Conservation (phyloP, 441 rosid species). For the Melastoma candidum region DNA sequence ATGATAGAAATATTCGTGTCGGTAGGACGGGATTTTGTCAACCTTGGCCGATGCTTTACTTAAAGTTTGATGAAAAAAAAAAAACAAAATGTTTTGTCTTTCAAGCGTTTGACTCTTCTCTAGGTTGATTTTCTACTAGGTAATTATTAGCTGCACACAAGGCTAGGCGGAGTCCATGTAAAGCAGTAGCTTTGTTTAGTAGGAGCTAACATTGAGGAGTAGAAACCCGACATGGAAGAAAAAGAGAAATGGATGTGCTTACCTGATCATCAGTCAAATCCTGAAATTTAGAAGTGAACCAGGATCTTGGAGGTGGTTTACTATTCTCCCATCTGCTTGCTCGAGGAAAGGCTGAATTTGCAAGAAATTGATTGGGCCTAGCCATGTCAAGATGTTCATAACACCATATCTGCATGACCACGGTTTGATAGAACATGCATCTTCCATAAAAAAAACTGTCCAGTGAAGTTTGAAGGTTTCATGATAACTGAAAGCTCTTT, state of each 20-base stretch:
- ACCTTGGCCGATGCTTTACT: no score
- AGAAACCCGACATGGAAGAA: no score
- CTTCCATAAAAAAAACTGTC: not conserved
- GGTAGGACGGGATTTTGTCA: no score
- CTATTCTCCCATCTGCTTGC: slow-evolving; percentile 34
- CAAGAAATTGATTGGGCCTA: slow-evolving; percentile 24
- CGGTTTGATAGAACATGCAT: not conserved
- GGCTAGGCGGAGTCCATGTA: no score
- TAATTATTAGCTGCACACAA: no score
- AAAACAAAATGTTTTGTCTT: not conserved
- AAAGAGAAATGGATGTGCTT: not conserved
- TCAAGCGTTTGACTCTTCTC: no score
- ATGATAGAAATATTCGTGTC: no score
- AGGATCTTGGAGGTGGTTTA: slow-evolving; percentile 22
- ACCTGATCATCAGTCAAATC: slow-evolving; percentile 33
- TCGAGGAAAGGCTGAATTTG: slow-evolving; percentile 24
- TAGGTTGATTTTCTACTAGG: no score
- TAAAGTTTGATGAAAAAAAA: no score
- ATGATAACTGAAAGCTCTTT: not conserved
- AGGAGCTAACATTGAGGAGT: no score
- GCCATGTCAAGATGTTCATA: slow-evolving; percentile 38
- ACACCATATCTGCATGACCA: slow-evolving; percentile 25
- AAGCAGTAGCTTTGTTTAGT: no score
- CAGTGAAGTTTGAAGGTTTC: no score
- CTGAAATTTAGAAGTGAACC: slow-evolving; percentile 21